Conservation (phyloP, 192 early-diverging fungal species). For the Linderina pennispora region DNA sequence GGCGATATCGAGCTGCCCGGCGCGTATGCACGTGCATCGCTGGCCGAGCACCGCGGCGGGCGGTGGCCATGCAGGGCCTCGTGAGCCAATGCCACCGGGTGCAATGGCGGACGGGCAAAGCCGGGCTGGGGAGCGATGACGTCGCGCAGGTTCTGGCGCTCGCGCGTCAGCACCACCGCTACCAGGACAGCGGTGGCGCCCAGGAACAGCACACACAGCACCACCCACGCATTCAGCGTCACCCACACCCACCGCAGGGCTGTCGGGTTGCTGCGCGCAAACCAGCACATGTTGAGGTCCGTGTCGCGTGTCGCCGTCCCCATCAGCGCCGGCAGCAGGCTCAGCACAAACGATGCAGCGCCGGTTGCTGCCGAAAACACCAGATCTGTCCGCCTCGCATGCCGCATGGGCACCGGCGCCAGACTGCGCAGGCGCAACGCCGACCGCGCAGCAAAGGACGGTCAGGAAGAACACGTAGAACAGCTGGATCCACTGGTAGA, state of each 20-base stretch:
- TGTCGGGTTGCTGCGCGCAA: slow-evolving; percentile 3
- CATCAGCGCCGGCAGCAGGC: slow-evolving; percentile 31
- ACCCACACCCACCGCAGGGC: slow-evolving; percentile 40
- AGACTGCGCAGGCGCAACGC: slow-evolving; percentile 32
- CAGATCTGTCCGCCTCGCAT: slow-evolving; percentile 14
- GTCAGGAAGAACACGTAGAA: slow-evolving; percentile 35
- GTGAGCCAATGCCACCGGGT: slow-evolving; percentile 24
- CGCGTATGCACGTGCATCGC: too few species aligned
- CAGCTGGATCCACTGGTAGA: slow-evolving; percentile 29
- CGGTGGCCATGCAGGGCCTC: slow-evolving; percentile 31
- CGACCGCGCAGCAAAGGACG: slow-evolving; percentile 23
- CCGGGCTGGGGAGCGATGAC: slow-evolving; percentile 16
- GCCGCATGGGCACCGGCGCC: slow-evolving; percentile 7
- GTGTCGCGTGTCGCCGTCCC: slow-evolving; percentile 10
- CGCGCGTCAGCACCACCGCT: slow-evolving; percentile 28
- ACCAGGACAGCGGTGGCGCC: slow-evolving; percentile 21
- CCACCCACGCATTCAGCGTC: slow-evolving; percentile 33
- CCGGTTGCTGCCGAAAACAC: slow-evolving; percentile 10
- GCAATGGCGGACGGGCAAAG: slow-evolving; percentile 11
- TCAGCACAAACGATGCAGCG: slow-evolving; percentile 14
- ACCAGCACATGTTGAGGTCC: slow-evolving; percentile 22
- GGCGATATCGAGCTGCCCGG: too few species aligned
- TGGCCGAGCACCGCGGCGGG: too few species aligned
- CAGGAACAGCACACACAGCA: slow-evolving; percentile 26
- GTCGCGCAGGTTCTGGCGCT: slow-evolving; percentile 27